These are phyloP conservation scores for Nicotiana attenuata DNA, from an alignment of 257 asterid genomes.

Conservation along the genomic window DNA sequence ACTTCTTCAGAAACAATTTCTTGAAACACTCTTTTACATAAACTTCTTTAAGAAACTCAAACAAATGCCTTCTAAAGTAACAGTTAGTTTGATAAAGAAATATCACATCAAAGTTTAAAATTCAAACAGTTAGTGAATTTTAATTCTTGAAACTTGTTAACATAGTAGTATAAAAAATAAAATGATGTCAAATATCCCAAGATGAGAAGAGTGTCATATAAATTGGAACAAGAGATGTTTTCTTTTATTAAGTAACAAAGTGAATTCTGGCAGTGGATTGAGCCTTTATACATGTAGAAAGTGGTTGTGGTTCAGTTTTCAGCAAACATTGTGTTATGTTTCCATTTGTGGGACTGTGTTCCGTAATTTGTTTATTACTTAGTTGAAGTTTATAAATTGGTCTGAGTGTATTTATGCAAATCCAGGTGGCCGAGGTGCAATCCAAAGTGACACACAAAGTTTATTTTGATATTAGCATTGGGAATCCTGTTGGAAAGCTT, in stretches of 20 bases:
- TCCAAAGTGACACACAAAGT: slow-evolving; percentile 89
- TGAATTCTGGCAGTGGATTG: neutral
- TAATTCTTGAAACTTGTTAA: neutral
- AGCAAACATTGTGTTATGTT: neutral
- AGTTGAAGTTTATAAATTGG: slow-evolving; percentile 4
- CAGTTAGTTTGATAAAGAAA: neutral
- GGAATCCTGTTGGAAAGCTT: slow-evolving; percentile 84
- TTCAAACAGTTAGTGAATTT: neutral
- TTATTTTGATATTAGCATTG: slow-evolving; percentile 82
- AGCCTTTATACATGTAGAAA: neutral
- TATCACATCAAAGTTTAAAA: neutral
- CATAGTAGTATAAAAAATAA: neutral
- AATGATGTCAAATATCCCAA: neutral
- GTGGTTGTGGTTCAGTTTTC: neutral
- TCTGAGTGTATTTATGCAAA: neutral
- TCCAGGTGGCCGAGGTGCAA: slow-evolving; percentile 66
- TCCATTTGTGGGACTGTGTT: neutral
- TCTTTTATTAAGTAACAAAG: neutral
- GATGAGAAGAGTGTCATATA: neutral
- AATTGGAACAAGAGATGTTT: neutral
- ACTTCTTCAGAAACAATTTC: neutral
- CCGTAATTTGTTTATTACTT: neutral
- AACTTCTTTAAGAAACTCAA: neutral
- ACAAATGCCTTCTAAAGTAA: neutral
- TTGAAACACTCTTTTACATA: neutral